phyloP scores from a whole-genome alignment of 2,329 filamentous ascomycete genomes.

The Ophiostoma tasmaniense region DNA sequence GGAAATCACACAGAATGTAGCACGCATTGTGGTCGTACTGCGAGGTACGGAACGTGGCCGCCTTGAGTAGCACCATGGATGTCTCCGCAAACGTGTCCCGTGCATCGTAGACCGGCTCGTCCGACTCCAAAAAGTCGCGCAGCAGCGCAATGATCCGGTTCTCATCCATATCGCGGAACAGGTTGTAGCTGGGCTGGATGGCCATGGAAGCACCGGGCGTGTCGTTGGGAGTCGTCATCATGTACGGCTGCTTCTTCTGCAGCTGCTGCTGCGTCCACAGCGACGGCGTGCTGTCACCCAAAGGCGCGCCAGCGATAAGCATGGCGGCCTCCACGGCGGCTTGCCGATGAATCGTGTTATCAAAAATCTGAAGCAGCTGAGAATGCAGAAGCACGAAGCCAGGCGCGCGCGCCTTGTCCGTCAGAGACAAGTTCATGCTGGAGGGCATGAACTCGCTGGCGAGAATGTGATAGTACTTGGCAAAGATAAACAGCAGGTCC shows the following conservation, averaged over 20 bases:
- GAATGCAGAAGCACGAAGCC: conserved; percentile 74
- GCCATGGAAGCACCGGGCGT: conserved; percentile 33
- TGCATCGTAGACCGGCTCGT: conserved; percentile 34
- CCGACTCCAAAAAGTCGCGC: conserved; percentile 63
- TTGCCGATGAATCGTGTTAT: conserved; percentile 76
- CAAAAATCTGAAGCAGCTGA: conserved; percentile 69
- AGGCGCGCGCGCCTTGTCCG: conserved; percentile 57
- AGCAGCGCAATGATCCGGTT: conserved; percentile 76
- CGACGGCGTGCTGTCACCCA: neutral
- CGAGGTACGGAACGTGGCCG: conserved; percentile 65
- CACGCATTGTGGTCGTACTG: conserved; percentile 76
- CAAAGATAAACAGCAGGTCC: conserved; percentile 85
- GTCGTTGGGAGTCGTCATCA: conserved; percentile 29
- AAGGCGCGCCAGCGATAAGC: conserved; percentile 15
- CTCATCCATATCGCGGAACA: conserved; percentile 75
- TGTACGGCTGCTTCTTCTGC: conserved; percentile 12
- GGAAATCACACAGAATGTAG: conserved; percentile 83
- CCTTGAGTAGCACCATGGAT: conserved; percentile 65
- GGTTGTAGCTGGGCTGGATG: conserved; percentile 50
- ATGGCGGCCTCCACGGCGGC: conserved; percentile 41
- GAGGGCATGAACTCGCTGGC: conserved; percentile 62
- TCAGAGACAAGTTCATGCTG: conserved; percentile 37
- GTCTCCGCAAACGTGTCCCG: conserved; percentile 67
- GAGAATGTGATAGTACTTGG: conserved; percentile 78
- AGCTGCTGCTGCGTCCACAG: conserved; percentile 9